A percentile compares a stretch with the other conserved stretches of the same genome.
These are phyloP conservation scores for Musa troglodytarum DNA, from an alignment of 176 grass and related monocot species.

Conservation along the genomic window DNA sequence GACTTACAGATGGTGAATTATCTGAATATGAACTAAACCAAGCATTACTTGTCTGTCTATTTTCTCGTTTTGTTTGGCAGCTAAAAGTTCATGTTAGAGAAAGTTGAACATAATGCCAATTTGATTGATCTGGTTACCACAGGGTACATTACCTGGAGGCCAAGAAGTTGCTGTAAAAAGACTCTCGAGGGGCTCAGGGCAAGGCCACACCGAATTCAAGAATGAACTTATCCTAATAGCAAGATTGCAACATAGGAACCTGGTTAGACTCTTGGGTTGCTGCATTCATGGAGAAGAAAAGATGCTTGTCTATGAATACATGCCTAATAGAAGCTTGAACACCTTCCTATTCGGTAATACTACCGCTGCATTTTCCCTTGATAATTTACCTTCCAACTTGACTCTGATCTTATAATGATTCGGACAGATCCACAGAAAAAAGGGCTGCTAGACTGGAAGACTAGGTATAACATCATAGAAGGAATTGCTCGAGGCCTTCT, in stretches of 20 bases:
- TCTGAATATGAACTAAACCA: no score
- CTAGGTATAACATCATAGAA: slow-evolving; percentile 37
- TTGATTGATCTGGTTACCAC: background rate
- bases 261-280: slow-evolving; percentile 34
- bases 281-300: slow-evolving; percentile 30
- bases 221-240: slow-evolving; percentile 42
- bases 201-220: slow-evolving; percentile 38
- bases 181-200: slow-evolving; percentile 28
- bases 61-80: no score
- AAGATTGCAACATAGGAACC: slow-evolving; percentile 36
- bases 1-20: no score
- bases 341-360: slow-evolving; percentile 31
- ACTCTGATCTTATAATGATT: background rate
- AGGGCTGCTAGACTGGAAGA: slow-evolving; percentile 32
- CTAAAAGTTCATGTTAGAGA: no score
- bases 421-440: slow-evolving; percentile 26
- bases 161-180: slow-evolving; percentile 40
- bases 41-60: no score
- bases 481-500: slow-evolving; percentile 35
- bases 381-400: background rate
- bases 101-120: background rate
- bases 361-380: background rate
- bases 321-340: slow-evolving; percentile 38
- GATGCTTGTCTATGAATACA: slow-evolving; percentile 34
- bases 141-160: slow-evolving; percentile 24